phyloP scores from a whole-genome alignment of 306 rosid genomes.

The Begonia fuchsioides region DNA sequence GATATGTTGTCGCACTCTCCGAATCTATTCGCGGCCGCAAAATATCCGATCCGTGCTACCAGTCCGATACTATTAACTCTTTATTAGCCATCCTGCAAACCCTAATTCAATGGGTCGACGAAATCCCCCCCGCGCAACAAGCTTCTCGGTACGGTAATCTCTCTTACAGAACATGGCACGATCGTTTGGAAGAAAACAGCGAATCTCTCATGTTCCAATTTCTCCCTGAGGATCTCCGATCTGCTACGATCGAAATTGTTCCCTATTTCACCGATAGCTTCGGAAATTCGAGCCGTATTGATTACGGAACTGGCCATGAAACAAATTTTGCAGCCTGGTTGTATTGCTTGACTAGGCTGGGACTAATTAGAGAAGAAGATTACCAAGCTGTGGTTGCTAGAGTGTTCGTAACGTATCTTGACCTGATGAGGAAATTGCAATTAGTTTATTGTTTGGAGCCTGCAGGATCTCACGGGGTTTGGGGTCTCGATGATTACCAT shows the following conservation, averaged over 20 bases:
- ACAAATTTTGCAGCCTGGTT: slow-evolving; percentile 89
- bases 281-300: slow-evolving; percentile 77
- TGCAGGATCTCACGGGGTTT: slow-evolving; percentile 96
- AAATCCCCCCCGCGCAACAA: slow-evolving; percentile 63
- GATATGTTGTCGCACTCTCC: slow-evolving; percentile 79
- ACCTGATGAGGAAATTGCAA: slow-evolving; percentile 84
- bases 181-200: slow-evolving; percentile 21
- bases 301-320: slow-evolving; percentile 94
- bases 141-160: slow-evolving; percentile 70
- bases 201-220: slow-evolving; percentile 34
- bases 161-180: slow-evolving; percentile 69
- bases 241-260: slow-evolving; percentile 46
- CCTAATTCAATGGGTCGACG: slow-evolving; percentile 53
- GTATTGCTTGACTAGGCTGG: slow-evolving; percentile 63
- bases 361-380: slow-evolving; percentile 56
- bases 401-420: slow-evolving; percentile 64
- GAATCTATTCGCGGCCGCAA: slow-evolving; percentile 50
- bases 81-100: slow-evolving; percentile 43
- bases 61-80: slow-evolving; percentile 22
- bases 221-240: slow-evolving; percentile 34
- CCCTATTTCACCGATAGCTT: slow-evolving; percentile 68
- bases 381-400: slow-evolving; percentile 52
- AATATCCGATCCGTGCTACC: slow-evolving; percentile 53
- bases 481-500: slow-evolving; percentile 97
- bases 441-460: slow-evolving; percentile 68